Base-by-base conservation (phyloP, 140 eudicot species). In the Bidens hawaiensis region DNA sequence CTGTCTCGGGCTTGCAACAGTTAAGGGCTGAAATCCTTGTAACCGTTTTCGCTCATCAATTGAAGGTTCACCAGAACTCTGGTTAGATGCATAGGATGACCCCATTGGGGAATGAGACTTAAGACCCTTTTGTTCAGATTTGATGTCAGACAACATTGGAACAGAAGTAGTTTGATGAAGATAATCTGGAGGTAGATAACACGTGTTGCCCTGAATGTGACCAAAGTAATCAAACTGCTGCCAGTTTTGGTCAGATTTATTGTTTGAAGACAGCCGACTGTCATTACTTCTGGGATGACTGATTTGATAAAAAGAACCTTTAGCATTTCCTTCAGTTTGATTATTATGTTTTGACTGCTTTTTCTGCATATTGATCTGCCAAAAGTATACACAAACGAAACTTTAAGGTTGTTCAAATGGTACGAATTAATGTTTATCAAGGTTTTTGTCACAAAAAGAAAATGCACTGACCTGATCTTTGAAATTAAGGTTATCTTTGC, bases 21-120 rank as follows among this genome's bases (percentile, higher is more conserved):
- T 52, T 15, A 63, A 43, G 27, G 75, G 47, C 50, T 33, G 82
- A 61, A 62, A 48, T 56, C 71, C 77, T 57, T 71, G 75, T 30
- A 65, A 55, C 18, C 42, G 75, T 24, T 60, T 47, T 73, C 21
- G 48, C 22, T 55, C 83, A 61, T 70, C 62, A 12, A 52, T 47
- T 45, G 82, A 64, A 70, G 62, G 76, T 51, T 61, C 77, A 64
- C 77, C 82, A 38, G 67, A 53, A 63, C 73, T 72, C 64, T 71
- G 82, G 60, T 70, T 83, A 47, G 86, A 78, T 65, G 79, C 75
- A 60, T 57, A 54, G 71, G 87, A 70, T 7, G 85, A 76, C 16
- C 67, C 86, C 65, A 74, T 78, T 6, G 65, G 65, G 31, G 89
- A 71, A 65, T 67, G 36, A 45, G 84, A 62, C 22, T 71, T 67